Evolutionary conservation across 176 grass and related monocot species (phyloP).

Genomic region (Saccharum officinarum): DNA sequence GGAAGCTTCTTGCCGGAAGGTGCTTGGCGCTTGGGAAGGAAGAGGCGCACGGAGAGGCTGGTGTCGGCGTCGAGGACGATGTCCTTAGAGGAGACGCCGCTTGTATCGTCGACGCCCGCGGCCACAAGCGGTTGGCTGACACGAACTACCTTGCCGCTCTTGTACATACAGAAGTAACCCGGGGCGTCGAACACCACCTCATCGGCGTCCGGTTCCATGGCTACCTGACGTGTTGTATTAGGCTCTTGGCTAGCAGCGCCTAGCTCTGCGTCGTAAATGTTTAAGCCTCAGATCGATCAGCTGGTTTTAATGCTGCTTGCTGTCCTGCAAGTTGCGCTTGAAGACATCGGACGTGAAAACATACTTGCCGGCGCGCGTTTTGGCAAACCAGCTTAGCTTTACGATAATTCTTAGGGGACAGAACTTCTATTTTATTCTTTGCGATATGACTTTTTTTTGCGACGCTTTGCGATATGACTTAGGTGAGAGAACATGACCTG

Average conservation of each 20-base stretch:
- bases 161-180: conserved; percentile 46
- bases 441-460: too few relatives aligned
- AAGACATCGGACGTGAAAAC: not conserved
- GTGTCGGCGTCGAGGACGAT: conserved; percentile 47
- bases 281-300: not conserved
- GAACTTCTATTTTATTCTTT: not conserved
- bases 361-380: not conserved
- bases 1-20: conserved; percentile 36
- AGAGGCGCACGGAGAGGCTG: conserved; percentile 54
- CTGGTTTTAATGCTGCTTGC: not conserved
- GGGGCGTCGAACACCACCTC: conserved; percentile 38
- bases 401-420: conserved; percentile 9
- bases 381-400: not conserved
- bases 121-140: conserved; percentile 3
- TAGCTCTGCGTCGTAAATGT: not conserved
- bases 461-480: not conserved
- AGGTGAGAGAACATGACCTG: not conserved
- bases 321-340: not conserved
- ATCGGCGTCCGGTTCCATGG: conserved; percentile 1
- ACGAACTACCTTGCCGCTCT: not conserved
- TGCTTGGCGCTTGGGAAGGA: conserved; percentile 31
- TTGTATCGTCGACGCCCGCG: conserved; percentile 33
- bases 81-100: conserved; percentile 65
- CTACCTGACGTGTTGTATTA: not conserved
- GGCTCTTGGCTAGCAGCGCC: not conserved